Base-by-base conservation (phyloP, 2,329 filamentous ascomycete species). In the Aspergillus awamori region DNA sequence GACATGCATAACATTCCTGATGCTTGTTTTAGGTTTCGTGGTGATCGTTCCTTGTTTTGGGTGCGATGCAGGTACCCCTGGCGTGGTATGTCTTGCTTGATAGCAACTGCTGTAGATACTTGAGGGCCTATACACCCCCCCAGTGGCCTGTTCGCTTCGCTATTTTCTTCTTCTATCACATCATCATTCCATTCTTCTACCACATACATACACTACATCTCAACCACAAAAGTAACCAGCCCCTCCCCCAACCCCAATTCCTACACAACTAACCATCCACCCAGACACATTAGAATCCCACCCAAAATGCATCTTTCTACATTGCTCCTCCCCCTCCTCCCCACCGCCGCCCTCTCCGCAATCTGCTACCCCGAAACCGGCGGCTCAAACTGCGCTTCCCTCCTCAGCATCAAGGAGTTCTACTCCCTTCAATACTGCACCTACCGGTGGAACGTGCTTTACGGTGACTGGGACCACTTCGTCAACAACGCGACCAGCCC, bases 381-480 rank as follows among this genome's bases (percentile, higher is more conserved):
- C 11, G 53, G 53, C 53, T 45, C 26, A 4, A 45, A 45, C 39
- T 56, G 53, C 53, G 24, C 43, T 11, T 33, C 24, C 2, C 41
- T 45, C 7, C 5, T 33, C n/a, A 15, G 26, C 39, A 56, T 56
- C 53, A 56, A 56, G 10, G 22, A 56, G 17, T 45, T 56, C 53
- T 56, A 45, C 26, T 33, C 24, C 6, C n/a, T 56, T 26, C 39
- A 47, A 26, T 56, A 56, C 53, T 56, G 53, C 53, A 33, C 33
- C 5, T 56, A 45, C 39, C 53, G 53, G 5, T 56, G 53, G 53
- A 47, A 56, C 53, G n/a, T 47, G 7, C 26, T 33, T n/a, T 56
- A 56, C 53, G 53, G 53, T 0, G 53, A 56, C 39, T 56, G 53
- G 53, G 53, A 56, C 53, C 17, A 45, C 24, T 56, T 43, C 39